Evolutionary conservation across 768 basidiomycete genomes (phyloP).

Genomic region (Mrakia frigida): DNA sequence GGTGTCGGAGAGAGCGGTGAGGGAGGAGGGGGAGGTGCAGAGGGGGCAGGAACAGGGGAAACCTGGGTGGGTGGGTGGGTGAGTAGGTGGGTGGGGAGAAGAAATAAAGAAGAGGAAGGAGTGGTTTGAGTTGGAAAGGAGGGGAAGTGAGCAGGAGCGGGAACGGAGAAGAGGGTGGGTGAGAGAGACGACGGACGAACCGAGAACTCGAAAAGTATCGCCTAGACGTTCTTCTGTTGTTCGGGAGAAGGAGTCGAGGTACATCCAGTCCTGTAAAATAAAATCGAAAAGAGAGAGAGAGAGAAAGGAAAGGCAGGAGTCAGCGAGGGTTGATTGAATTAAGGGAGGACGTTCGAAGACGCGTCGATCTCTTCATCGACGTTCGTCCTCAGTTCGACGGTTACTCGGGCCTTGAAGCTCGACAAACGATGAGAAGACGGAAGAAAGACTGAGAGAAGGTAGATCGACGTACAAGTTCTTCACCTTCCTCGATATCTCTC

Average conservation of each 20-base stretch:
- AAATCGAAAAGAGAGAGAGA: background rate
- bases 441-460: background rate
- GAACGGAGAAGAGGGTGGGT: background rate
- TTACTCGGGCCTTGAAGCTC: too few species aligned
- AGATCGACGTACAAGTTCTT: slow-evolving; percentile 10
- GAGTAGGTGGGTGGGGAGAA: background rate
- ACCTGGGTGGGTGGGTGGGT: background rate
- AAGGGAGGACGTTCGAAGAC: background rate
- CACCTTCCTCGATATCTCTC: slow-evolving; percentile 24
- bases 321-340: too few species aligned
- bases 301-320: background rate
- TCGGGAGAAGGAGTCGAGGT: slow-evolving; percentile 25
- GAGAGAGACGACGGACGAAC: background rate
- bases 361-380: background rate
- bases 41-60: slow-evolving; percentile 25
- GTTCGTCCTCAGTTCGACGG: too few species aligned
- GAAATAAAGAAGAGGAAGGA: background rate
- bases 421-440: background rate
- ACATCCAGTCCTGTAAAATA: slow-evolving; percentile 24
- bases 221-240: slow-evolving; percentile 13
- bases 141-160: background rate
- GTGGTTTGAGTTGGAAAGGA: background rate
- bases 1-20: slow-evolving; percentile 16
- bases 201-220: slow-evolving; percentile 23
- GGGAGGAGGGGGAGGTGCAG: background rate